phyloP scores from a whole-genome alignment of 192 early-diverging fungal genomes.

The Chytriomyces hyalinus region DNA sequence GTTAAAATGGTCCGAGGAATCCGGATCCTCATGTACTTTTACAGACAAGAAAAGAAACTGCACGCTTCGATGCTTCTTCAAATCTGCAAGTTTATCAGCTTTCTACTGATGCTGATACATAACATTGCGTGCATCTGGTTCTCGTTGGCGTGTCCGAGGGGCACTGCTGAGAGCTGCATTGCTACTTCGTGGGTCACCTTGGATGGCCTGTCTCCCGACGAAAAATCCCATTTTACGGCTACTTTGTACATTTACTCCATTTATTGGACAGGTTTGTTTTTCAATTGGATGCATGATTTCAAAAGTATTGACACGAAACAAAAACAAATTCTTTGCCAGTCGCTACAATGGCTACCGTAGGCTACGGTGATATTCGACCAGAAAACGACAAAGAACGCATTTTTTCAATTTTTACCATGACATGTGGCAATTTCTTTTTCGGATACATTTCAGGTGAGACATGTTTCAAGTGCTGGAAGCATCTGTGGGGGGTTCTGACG shows the following conservation, averaged over 20 bases:
- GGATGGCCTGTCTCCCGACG: background rate
- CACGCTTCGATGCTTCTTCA: conserved; percentile 50
- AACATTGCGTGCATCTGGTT: conserved; percentile 52
- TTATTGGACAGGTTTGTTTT: conserved; percentile 52
- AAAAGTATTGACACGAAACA: conserved; percentile 15
- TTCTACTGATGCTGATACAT: conserved; percentile 42
- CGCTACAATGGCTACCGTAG: conserved; percentile 53
- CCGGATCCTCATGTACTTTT: conserved; percentile 44
- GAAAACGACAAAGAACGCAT: conserved; percentile 46
- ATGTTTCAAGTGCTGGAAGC: background rate
- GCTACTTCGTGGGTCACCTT: conserved; percentile 23
- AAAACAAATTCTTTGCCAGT: conserved; percentile 24
- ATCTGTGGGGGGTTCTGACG: background rate
- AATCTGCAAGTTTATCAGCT: conserved; percentile 52
- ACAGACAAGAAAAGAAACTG: conserved; percentile 50
- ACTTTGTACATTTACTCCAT: conserved; percentile 23
- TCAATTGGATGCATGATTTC: background rate
- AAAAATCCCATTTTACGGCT: background rate
- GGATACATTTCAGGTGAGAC: conserved; percentile 53
- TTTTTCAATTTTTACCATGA: conserved; percentile 49
- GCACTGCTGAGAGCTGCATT: conserved; percentile 3
- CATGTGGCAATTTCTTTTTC: conserved; percentile 52
- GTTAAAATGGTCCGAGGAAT: conserved; percentile 46
- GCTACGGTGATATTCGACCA: conserved; percentile 56
- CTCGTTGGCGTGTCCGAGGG: conserved; percentile 41